A percentile compares a stretch with the other conserved stretches of the same genome.
These are phyloP conservation scores for Blastobotrys niveus DNA, from an alignment of 1,139 yeast species.

Conservation along the genomic window DNA sequence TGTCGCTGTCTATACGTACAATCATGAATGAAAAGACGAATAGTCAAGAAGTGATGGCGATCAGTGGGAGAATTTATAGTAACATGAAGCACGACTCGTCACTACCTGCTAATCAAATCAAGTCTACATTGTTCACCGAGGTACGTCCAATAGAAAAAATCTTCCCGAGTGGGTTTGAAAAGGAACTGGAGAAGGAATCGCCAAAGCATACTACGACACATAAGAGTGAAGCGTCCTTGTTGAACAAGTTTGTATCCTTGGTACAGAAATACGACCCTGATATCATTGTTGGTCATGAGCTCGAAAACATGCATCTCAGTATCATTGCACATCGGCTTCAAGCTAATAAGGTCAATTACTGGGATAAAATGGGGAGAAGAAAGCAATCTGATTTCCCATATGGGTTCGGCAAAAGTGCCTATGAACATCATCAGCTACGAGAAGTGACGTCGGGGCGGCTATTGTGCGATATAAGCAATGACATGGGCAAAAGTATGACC, in stretches of 20 bases:
- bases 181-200: constrained; percentile 29
- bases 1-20: constrained; percentile 77
- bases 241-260: constrained; percentile 61
- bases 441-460: constrained; percentile 82
- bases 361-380: constrained; percentile 84
- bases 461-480: constrained; percentile 88
- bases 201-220: constrained; percentile 23
- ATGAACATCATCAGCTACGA: constrained; percentile 44
- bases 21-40: constrained; percentile 63
- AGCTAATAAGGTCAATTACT: constrained; percentile 58
- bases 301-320: constrained; percentile 74
- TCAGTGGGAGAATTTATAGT: constrained; percentile 58
- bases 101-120: constrained; percentile 31
- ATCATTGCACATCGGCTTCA: constrained; percentile 77
- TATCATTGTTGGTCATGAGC: constrained; percentile 78
- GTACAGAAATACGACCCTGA: constrained; percentile 81
- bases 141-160: constrained; percentile 61
- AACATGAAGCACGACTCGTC: constrained; percentile 58
- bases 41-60: constrained; percentile 82
- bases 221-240: constrained; percentile 66
- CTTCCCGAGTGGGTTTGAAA: constrained; percentile 70
- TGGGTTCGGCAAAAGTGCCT: constrained; percentile 43
- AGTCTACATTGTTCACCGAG: constrained; percentile 45
- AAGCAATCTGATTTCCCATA: constrained; percentile 65
- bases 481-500: constrained; percentile 90